Evolutionary conservation across 768 basidiomycete species (phyloP), one percentile per base, ranked within the genome.

Genomic region (Russula brevipes): DNA sequence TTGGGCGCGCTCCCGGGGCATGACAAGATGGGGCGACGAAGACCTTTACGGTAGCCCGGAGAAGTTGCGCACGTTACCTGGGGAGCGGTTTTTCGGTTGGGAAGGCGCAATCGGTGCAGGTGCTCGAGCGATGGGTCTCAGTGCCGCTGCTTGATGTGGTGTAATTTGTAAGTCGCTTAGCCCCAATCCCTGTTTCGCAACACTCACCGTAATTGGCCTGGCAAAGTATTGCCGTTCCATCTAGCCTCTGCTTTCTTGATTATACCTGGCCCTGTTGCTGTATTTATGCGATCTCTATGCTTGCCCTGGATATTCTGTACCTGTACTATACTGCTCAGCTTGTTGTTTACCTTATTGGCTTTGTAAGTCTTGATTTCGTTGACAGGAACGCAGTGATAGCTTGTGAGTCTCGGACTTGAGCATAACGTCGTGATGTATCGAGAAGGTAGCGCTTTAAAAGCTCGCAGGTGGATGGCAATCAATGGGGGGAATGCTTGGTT

Each of bases 1-100:
- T 24, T 97, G 94, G 92, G 92, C 94, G 7, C 83, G 88, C 49
- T 87, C 87, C 38, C 82, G 81, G 69, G 82, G 83, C 54, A 77
- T 83, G 19, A 76, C 78, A 17, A 76, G 81, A 45, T 82, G 81
- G 70, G 74, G 71, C 59, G 70, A 77, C 65, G 71, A 71, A 46
- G 73, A 77, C 47, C 72, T 66, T 49, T 71, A 74, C 59, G 70
- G 71, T 47, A 71, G 69, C 45, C 69, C 73, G 14, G 66, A 69
- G 61, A 65, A 67, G 31, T 60, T 65, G 12, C 66, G 61, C 17
- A 68, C 80, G 58, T 66, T 76, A 36, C 72, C 70, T 14, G 74
- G 76, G 12, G 89, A 91, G 72, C 76, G 87, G 53, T 94, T 94
- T 73, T 72, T 82, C 11, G 89, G 86, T 24, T 94, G 91, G 91